These are phyloP conservation scores for Coemansia sp. DNA, from an alignment of 192 early-diverging fungal species.

Conservation along the genomic window DNA sequence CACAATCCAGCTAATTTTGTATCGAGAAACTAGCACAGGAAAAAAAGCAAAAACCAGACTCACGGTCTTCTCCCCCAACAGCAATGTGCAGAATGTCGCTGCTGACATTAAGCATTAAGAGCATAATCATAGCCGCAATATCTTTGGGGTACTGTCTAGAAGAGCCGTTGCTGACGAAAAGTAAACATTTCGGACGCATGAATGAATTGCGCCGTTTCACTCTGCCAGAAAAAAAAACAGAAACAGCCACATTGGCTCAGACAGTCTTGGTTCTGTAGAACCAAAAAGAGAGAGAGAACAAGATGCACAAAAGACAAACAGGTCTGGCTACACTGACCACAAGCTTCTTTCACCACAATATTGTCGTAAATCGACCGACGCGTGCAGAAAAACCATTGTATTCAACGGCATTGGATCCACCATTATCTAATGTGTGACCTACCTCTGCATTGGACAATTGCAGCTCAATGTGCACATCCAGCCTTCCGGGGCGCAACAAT, in stretches of 20 bases:
- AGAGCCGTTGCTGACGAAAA: slow-evolving; percentile 1
- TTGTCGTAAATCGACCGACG: neutral
- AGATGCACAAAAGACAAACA: slow-evolving; percentile 2
- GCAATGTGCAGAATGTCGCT: neutral
- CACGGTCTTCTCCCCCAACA: slow-evolving; percentile 6
- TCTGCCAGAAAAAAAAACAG: slow-evolving; percentile 11
- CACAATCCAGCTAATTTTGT: neutral
- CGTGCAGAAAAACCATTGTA: neutral
- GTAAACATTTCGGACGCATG: neutral
- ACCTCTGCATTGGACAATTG: slow-evolving; percentile 61
- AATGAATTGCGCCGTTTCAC: slow-evolving; percentile 6
- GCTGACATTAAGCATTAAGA: neutral
- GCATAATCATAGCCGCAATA: neutral
- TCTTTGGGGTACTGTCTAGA: slow-evolving; percentile 8
- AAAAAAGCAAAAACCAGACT: neutral
- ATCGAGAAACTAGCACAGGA: neutral
- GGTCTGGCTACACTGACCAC: slow-evolving; percentile 2
- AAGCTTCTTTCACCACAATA: neutral
- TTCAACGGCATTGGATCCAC: neutral
- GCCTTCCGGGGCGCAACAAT: slow-evolving; percentile 78
- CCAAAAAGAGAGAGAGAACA: neutral
- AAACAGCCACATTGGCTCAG: neutral
- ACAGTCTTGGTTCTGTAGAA: neutral
- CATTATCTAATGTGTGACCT: slow-evolving; percentile 13
- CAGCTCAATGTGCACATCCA: slow-evolving; percentile 76